These are phyloP conservation scores for Fusarium brachygibbosum DNA, from an alignment of 2,329 filamentous ascomycete species.

Conservation along the genomic window DNA sequence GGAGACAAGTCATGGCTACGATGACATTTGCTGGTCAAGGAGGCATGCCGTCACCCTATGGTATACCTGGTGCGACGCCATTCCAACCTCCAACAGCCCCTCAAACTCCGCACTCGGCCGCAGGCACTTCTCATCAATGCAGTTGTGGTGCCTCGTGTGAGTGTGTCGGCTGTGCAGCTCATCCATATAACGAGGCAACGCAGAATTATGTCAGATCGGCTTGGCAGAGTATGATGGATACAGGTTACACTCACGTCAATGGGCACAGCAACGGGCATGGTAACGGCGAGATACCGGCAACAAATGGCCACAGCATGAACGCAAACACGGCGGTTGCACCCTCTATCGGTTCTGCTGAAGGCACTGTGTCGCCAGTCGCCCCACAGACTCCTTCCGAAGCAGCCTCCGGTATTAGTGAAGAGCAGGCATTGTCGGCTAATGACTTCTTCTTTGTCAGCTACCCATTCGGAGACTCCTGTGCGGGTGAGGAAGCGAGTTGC, in stretches of 20 bases:
- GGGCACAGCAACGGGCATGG: constrained; percentile 34
- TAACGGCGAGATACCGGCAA: constrained; percentile 36
- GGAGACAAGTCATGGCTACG: constrained; percentile 62
- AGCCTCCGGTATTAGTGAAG: constrained; percentile 61
- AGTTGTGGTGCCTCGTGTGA: constrained; percentile 75
- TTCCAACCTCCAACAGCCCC: constrained; percentile 36
- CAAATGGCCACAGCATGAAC: constrained; percentile 31
- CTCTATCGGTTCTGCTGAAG: constrained; percentile 43
- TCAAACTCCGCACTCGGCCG: constrained; percentile 37
- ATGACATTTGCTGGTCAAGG: constrained; percentile 56
- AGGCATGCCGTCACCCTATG: constrained; percentile 48
- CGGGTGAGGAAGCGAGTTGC: constrained; percentile 64
- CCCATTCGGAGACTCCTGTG: constrained; percentile 62
- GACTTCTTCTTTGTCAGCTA: constrained; percentile 74
- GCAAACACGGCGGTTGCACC: constrained; percentile 36
- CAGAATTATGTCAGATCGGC: constrained; percentile 66
- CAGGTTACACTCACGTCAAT: constrained; percentile 44
- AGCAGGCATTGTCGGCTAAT: constrained; percentile 63
- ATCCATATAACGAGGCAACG: constrained; percentile 76
- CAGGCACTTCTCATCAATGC: constrained; percentile 62
- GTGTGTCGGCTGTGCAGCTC: constrained; percentile 76
- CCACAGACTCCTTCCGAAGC: constrained; percentile 64
- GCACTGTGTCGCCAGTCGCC: constrained; percentile 55
- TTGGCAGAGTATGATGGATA: constrained; percentile 57
- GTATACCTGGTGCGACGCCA: constrained; percentile 41